Percentiles rank a stretch among this genome's conserved stretches.
These are phyloP conservation scores for Sphaerostilbella broomeana DNA, from an alignment of 2,329 filamentous ascomycete species.

Conservation along the genomic window DNA sequence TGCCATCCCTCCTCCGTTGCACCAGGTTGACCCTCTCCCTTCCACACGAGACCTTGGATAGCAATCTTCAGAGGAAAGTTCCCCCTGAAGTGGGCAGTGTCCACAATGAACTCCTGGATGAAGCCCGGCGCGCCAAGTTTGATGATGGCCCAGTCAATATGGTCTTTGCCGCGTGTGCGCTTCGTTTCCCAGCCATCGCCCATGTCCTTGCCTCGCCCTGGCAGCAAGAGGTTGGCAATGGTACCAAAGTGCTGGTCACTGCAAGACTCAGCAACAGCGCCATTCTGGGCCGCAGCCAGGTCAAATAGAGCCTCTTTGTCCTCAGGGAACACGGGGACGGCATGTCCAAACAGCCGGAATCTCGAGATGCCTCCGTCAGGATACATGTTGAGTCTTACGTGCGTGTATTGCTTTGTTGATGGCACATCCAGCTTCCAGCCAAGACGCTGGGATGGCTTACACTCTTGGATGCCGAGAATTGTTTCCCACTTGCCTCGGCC, in stretches of 20 bases:
- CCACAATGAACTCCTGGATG: slow-evolving; percentile 62
- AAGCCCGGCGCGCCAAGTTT: slow-evolving; percentile 60
- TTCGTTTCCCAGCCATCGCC: slow-evolving; percentile 84
- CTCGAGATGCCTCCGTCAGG: slow-evolving; percentile 78
- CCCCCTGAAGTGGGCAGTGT: slow-evolving; percentile 77
- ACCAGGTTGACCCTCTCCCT: slow-evolving; percentile 45
- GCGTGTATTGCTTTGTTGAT: slow-evolving; percentile 64
- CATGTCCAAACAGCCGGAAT: slow-evolving; percentile 70
- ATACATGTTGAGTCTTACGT: slow-evolving; percentile 78
- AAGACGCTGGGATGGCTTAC: slow-evolving; percentile 66
- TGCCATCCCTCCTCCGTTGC: slow-evolving; percentile 56
- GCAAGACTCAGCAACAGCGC: slow-evolving; percentile 67
- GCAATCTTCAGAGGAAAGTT: slow-evolving; percentile 76
- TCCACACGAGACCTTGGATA: slow-evolving; percentile 56
- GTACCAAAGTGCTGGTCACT: slow-evolving; percentile 81
- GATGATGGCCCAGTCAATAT: slow-evolving; percentile 77
- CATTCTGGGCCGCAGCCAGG: slow-evolving; percentile 71
- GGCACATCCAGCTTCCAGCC: slow-evolving; percentile 60
- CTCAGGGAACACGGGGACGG: slow-evolving; percentile 67
- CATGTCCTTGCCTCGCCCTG: slow-evolving; percentile 76
- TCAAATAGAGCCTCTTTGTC: slow-evolving; percentile 62
- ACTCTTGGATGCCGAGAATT: slow-evolving; percentile 62
- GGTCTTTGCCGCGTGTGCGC: slow-evolving; percentile 61
- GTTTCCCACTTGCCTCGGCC: slow-evolving; percentile 61
- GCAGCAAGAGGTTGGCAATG: slow-evolving; percentile 73